These are phyloP conservation scores for Fusarium newnesense DNA, from an alignment of 2,329 filamentous ascomycete genomes.

Conservation along the genomic window DNA sequence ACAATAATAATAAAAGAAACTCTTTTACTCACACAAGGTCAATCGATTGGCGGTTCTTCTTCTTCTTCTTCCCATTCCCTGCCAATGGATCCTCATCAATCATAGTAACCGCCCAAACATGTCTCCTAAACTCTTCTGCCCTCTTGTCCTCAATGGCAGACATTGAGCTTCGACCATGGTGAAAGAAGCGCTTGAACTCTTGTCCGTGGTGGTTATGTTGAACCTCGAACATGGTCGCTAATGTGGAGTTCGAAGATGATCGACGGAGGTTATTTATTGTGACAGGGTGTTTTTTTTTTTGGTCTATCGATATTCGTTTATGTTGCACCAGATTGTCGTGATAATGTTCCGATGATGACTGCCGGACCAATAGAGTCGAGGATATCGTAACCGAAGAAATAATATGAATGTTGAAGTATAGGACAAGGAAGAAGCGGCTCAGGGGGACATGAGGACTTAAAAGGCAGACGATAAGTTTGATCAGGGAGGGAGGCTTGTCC, in stretches of 20 bases:
- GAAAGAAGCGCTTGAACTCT: slow-evolving; percentile 44
- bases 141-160: slow-evolving; percentile 42
- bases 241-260: slow-evolving; percentile 22
- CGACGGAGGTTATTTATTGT: not conserved
- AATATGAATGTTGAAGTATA: slow-evolving; percentile 15
- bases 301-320: slow-evolving; percentile 4
- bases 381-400: not conserved
- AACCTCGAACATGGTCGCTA: slow-evolving; percentile 41
- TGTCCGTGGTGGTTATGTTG: slow-evolving; percentile 42
- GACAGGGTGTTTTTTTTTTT: slow-evolving; percentile 11
- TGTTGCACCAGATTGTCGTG: slow-evolving; percentile 3
- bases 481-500: slow-evolving; percentile 20
- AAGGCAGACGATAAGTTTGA: not conserved
- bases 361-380: slow-evolving; percentile 4
- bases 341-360: slow-evolving; percentile 12
- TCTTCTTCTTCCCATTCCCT: slow-evolving; percentile 14
- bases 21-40: slow-evolving; percentile 38
- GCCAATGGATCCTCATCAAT: slow-evolving; percentile 41
- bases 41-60: slow-evolving; percentile 31
- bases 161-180: slow-evolving; percentile 43
- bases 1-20: not conserved
- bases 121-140: slow-evolving; percentile 43
- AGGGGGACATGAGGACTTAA: slow-evolving; percentile 9
- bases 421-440: slow-evolving; percentile 18
- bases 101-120: slow-evolving; percentile 44